phyloP scores from a whole-genome alignment of 2,329 filamentous ascomycete species.

The Chaetothyriales sp. region DNA sequence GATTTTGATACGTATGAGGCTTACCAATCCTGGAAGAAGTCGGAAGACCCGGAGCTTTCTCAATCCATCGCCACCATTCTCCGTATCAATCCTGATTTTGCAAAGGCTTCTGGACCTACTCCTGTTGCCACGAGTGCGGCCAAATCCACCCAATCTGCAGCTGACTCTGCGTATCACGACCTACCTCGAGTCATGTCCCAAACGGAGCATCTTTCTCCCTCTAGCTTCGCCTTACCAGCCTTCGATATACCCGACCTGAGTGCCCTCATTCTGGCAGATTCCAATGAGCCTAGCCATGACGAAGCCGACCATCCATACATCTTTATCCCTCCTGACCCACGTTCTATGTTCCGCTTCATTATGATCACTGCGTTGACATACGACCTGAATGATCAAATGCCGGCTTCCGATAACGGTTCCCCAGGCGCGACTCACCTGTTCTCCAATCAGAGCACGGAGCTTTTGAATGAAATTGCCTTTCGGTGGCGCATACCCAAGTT shows the following conservation, averaged over 20 bases:
- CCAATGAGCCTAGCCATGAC: not conserved
- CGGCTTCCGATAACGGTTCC: slow-evolving; percentile 26
- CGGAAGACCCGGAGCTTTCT: slow-evolving; percentile 74
- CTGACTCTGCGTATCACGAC: slow-evolving; percentile 33
- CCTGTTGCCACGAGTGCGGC: slow-evolving; percentile 45
- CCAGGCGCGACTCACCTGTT: slow-evolving; percentile 40
- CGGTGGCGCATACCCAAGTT: slow-evolving; percentile 82
- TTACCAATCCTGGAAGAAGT: slow-evolving; percentile 80
- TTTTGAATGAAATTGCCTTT: slow-evolving; percentile 71
- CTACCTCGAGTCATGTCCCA: slow-evolving; percentile 34
- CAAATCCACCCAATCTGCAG: slow-evolving; percentile 23
- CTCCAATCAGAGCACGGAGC: slow-evolving; percentile 65
- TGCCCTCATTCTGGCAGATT: not conserved
- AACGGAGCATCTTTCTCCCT: slow-evolving; percentile 35
- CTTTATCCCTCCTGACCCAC: slow-evolving; percentile 75
- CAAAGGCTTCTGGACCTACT: slow-evolving; percentile 55
- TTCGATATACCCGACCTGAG: slow-evolving; percentile 46
- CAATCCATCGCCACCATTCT: slow-evolving; percentile 89
- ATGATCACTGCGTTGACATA: slow-evolving; percentile 59
- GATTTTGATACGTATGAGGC: slow-evolving; percentile 86
- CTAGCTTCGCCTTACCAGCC: slow-evolving; percentile 16
- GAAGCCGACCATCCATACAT: slow-evolving; percentile 54
- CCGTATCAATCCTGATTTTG: slow-evolving; percentile 70
- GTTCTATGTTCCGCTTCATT: slow-evolving; percentile 70
- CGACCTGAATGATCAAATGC: slow-evolving; percentile 43